These are phyloP conservation scores for Myochromella boudieri DNA, from an alignment of 768 basidiomycete genomes.

Conservation along the genomic window DNA sequence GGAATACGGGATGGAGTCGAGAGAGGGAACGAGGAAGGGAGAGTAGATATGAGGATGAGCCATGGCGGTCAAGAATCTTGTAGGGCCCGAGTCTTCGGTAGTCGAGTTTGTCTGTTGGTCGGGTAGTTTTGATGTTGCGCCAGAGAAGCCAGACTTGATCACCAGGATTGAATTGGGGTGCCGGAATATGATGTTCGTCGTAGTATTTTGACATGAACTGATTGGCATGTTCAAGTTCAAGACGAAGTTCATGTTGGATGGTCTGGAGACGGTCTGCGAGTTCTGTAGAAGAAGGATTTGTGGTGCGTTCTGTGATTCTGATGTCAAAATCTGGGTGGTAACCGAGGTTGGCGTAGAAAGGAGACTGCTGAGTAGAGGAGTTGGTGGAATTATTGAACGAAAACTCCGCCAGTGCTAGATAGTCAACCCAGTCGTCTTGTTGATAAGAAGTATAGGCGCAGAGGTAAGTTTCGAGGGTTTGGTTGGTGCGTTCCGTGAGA, in stretches of 20 bases:
- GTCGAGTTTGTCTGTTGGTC: conserved; percentile 3
- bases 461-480: conserved; percentile 26
- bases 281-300: conserved; percentile 31
- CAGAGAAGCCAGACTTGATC: conserved; percentile 3
- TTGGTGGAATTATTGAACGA: conserved; percentile 36
- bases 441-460: conserved; percentile 32
- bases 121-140: conserved; percentile 2
- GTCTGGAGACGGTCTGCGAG: conserved; percentile 24
- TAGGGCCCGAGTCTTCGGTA: conserved; percentile 2
- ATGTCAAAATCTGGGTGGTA: conserved; percentile 32
- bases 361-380: conserved; percentile 31
- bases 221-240: conserved; percentile 30
- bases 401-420: conserved; percentile 40
- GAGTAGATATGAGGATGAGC: background rate
- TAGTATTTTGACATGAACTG: conserved; percentile 25
- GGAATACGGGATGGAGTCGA: conserved; percentile 7
- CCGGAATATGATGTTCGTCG: conserved; percentile 12
- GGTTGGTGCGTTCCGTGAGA: conserved; percentile 3
- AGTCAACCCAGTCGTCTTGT: conserved; percentile 27
- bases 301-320: conserved; percentile 22
- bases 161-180: background rate
- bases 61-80: background rate
- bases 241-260: conserved; percentile 33
- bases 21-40: background rate
- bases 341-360: conserved; percentile 22